These are phyloP conservation scores for Acanthamoeba triangularis DNA, from an alignment of 208 protist genomes.

Conservation along the genomic window DNA sequence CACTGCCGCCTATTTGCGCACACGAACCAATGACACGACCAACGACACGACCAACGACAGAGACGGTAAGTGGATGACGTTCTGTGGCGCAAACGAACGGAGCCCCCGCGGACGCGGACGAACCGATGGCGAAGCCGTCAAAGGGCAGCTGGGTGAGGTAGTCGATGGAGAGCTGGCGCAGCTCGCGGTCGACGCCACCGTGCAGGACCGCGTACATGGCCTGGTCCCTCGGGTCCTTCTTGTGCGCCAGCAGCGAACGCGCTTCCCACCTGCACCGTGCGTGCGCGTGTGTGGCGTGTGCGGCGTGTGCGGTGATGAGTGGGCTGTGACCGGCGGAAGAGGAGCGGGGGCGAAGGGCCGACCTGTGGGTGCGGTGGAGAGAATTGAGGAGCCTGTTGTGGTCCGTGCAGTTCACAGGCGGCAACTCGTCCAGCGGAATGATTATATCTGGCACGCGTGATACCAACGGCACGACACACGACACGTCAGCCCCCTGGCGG, in stretches of 20 bases:
- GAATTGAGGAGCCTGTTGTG: slow-evolving; percentile 63
- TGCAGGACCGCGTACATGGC: slow-evolving; percentile 86
- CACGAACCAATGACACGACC: background rate
- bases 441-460: slow-evolving; percentile 80
- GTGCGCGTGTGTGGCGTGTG: background rate
- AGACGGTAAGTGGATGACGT: background rate
- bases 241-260: slow-evolving; percentile 80
- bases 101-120: background rate
- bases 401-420: slow-evolving; percentile 70
- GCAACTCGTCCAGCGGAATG: slow-evolving; percentile 85
- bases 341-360: background rate
- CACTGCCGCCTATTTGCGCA: slow-evolving; percentile 72
- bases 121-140: slow-evolving; percentile 85
- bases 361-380: slow-evolving; percentile 84
- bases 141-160: slow-evolving; percentile 84
- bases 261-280: slow-evolving; percentile 79
- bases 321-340: too few relatives aligned
- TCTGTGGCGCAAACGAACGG: background rate
- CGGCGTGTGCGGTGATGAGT: background rate
- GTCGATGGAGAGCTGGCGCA: slow-evolving; percentile 81
- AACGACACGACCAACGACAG: background rate
- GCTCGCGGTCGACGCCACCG: slow-evolving; percentile 78
- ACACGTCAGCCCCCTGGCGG: too few relatives aligned
- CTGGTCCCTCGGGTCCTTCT: slow-evolving; percentile 80
- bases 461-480: background rate